phyloP scores from a whole-genome alignment of 148 eudicot species.

The Nyssa sinensis region DNA sequence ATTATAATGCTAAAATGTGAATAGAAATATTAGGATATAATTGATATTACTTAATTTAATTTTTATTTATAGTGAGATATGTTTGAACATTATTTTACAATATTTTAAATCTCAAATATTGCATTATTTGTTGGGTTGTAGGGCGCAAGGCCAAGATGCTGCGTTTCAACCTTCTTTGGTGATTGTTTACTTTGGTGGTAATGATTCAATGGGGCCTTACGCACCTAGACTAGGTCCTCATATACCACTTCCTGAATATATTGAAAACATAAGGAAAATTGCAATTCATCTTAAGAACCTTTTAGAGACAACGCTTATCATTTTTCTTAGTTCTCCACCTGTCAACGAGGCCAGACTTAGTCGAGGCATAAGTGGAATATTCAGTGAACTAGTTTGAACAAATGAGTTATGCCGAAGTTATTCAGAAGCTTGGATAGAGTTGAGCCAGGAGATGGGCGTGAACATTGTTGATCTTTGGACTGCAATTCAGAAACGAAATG shows the following conservation, averaged over 20 bases:
- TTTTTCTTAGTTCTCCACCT: constrained; percentile 85
- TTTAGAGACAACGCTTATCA: constrained; percentile 67
- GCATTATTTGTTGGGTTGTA: no score
- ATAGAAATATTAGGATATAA: no score
- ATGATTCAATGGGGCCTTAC: constrained; percentile 89
- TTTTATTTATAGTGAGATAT: no score
- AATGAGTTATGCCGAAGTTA: constrained; percentile 78
- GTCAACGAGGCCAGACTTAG: constrained; percentile 65
- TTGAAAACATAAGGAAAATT: constrained; percentile 85
- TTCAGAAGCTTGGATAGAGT: constrained; percentile 76
- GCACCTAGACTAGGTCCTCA: constrained; percentile 90
- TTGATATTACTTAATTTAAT: no score
- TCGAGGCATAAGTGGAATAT: constrained; percentile 38
- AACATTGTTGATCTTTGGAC: constrained; percentile 84
- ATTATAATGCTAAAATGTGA: no score
- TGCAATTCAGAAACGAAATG: constrained; percentile 73
- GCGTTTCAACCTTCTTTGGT: constrained; percentile 68
- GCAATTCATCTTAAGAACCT: constrained; percentile 84
- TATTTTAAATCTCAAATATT: no score
- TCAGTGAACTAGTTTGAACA: constrained; percentile 71
- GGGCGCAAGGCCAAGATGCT: no score
- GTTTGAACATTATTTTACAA: no score
- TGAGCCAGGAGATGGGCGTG: constrained; percentile 66
- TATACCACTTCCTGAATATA: constrained; percentile 89
- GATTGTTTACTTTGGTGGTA: constrained; percentile 91